phyloP scores from a whole-genome alignment of 2,329 filamentous ascomycete species.

The Fusarium stilboides region DNA sequence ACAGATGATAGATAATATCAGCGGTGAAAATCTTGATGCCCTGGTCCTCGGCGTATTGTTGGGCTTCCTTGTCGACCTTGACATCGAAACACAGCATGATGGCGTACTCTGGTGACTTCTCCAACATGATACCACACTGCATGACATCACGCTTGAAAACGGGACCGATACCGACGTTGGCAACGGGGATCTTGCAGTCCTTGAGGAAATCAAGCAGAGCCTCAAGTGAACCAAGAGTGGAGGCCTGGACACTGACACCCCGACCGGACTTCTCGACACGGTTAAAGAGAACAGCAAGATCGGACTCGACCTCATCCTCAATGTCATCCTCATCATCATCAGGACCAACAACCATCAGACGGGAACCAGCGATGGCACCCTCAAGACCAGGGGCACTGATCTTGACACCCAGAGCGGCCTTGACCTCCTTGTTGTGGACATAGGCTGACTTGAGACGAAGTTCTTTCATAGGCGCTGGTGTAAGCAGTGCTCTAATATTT shows the following conservation, averaged over 20 bases:
- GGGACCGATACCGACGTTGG: slow-evolving; percentile 96
- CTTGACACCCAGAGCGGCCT: slow-evolving; percentile 98
- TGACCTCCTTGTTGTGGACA: slow-evolving; percentile 99
- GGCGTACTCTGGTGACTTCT: slow-evolving; percentile 95
- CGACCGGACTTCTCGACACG: slow-evolving; percentile 92
- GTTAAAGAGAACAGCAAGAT: slow-evolving; percentile 91
- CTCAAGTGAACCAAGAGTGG: slow-evolving; percentile 96
- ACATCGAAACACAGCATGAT: slow-evolving; percentile 99
- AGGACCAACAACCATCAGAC: slow-evolving; percentile 92
- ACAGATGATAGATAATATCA: slow-evolving; percentile 99
- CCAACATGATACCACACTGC: slow-evolving; percentile 94
- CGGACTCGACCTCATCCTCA: slow-evolving; percentile 95
- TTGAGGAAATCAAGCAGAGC: slow-evolving; percentile 96
- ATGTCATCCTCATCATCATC: slow-evolving; percentile 98
- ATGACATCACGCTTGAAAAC: slow-evolving; percentile 99
- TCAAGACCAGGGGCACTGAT: slow-evolving; percentile 97
- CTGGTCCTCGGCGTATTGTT: slow-evolving; percentile 90
- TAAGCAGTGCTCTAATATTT: slow-evolving; percentile 94
- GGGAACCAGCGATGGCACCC: slow-evolving; percentile 94
- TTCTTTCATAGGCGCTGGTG: slow-evolving; percentile 93
- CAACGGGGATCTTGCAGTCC: slow-evolving; percentile 95
- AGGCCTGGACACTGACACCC: slow-evolving; percentile 97
- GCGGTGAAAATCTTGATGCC: slow-evolving; percentile 98
- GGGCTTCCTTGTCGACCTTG: slow-evolving; percentile 97
- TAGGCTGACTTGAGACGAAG: slow-evolving; percentile 95